These are phyloP conservation scores for Somion occarium DNA, from an alignment of 1,284 basidiomycete genomes.

Conservation along the genomic window DNA sequence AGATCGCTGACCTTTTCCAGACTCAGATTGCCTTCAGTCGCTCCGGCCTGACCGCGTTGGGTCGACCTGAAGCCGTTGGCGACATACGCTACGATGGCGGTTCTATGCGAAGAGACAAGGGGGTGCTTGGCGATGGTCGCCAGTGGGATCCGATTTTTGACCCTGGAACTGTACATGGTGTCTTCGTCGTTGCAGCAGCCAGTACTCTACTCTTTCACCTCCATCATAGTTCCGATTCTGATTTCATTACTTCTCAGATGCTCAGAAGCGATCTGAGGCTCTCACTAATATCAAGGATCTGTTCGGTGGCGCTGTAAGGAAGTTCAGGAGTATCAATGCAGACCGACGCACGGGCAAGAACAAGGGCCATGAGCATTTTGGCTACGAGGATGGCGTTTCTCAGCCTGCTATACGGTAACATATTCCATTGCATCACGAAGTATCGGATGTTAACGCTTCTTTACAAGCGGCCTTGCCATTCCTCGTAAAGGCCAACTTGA, in stretches of 20 bases:
- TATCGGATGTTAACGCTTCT: not conserved
- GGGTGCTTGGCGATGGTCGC: not conserved
- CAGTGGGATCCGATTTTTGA: not conserved
- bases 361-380: slow-evolving; percentile 22
- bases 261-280: not conserved
- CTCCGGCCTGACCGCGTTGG: slow-evolving; percentile 1
- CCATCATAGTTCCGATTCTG: not conserved
- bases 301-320: not conserved
- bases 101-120: not conserved
- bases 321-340: not conserved
- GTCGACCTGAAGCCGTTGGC: slow-evolving; percentile 3
- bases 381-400: slow-evolving; percentile 23
- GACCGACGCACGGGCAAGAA: slow-evolving; percentile 1
- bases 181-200: not conserved
- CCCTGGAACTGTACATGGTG: not conserved
- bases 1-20: not conserved
- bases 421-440: not conserved
- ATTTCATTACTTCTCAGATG: not conserved
- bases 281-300: not conserved
- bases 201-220: not conserved
- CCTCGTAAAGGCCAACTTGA: slow-evolving; percentile 20
- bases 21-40: slow-evolving; percentile 6
- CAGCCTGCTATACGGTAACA: slow-evolving; percentile 23
- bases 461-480: slow-evolving; percentile 14
- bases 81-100: slow-evolving; percentile 3